These are phyloP conservation scores for Carpinus fangiana DNA, from an alignment of 306 rosid genomes.

Conservation along the genomic window DNA sequence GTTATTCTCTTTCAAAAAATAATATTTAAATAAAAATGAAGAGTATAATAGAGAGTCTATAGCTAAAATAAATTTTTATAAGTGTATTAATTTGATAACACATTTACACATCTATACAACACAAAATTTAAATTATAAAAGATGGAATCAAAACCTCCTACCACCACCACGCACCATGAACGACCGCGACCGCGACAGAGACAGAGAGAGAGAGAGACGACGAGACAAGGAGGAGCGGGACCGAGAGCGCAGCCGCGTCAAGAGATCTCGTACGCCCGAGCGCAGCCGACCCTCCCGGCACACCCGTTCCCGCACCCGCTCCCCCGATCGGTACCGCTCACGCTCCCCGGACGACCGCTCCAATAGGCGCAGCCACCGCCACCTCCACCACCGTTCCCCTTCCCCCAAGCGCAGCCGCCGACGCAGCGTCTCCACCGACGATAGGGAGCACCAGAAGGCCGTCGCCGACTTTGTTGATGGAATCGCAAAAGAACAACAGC, in stretches of 20 bases:
- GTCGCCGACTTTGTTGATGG: slow-evolving; percentile 86
- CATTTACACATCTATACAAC: background rate
- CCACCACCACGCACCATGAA: slow-evolving; percentile 30
- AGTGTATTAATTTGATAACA: too few relatives aligned
- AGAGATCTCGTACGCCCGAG: slow-evolving; percentile 77
- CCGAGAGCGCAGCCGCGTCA: slow-evolving; percentile 59
- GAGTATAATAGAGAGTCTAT: too few relatives aligned
- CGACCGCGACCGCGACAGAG: slow-evolving; percentile 41
- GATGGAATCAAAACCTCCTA: slow-evolving; percentile 1
- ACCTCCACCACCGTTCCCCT: slow-evolving; percentile 63
- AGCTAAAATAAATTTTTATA: too few relatives aligned
- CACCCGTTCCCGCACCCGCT: slow-evolving; percentile 70
- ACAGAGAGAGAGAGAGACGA: slow-evolving; percentile 31
- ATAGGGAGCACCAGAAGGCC: slow-evolving; percentile 59
- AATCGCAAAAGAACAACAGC: slow-evolving; percentile 61
- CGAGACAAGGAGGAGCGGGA: slow-evolving; percentile 48
- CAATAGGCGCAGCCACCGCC: slow-evolving; percentile 52
- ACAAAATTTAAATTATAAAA: too few relatives aligned
- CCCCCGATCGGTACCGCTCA: slow-evolving; percentile 52
- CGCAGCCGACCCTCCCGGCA: slow-evolving; percentile 66
- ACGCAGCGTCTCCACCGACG: slow-evolving; percentile 58
- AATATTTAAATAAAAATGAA: too few relatives aligned
- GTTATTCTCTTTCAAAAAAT: too few relatives aligned
- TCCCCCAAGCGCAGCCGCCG: slow-evolving; percentile 85
- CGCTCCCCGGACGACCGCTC: slow-evolving; percentile 67